Percentiles rank a stretch among this genome's conserved stretches.
Evolutionary conservation across 2,329 filamentous ascomycete genomes (phyloP).

Genomic region (Monascus ruber): DNA sequence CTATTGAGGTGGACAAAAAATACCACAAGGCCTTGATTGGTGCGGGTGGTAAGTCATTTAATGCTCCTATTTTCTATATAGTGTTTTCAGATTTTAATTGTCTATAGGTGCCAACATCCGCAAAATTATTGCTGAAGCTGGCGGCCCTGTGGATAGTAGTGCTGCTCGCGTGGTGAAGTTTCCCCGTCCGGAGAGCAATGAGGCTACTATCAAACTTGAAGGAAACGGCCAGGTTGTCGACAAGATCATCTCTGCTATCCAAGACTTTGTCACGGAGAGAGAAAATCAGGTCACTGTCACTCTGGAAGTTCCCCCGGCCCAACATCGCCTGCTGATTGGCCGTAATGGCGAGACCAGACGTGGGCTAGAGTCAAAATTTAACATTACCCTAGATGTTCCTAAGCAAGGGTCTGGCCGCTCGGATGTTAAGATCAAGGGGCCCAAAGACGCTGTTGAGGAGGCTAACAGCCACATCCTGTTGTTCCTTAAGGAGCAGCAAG

Average conservation of each 20-base stretch:
- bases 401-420: conserved; percentile 76
- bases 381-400: conserved; percentile 79
- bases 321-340: conserved; percentile 85
- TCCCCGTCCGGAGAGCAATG: conserved; percentile 74
- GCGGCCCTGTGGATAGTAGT: conserved; percentile 76
- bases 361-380: conserved; percentile 74
- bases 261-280: conserved; percentile 69
- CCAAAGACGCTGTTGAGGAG: conserved; percentile 65
- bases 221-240: conserved; percentile 75
- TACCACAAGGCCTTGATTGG: conserved; percentile 81
- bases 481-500: conserved; percentile 74
- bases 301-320: conserved; percentile 74
- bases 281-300: conserved; percentile 70
- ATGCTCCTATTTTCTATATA: background rate
- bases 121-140: conserved; percentile 74
- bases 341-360: conserved; percentile 81
- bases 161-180: conserved; percentile 89
- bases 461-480: conserved; percentile 72
- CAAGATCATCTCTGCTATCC: conserved; percentile 73
- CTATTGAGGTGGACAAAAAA: conserved; percentile 85
- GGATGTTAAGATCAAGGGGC: conserved; percentile 74
- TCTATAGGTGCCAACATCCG: conserved; percentile 67
- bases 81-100: conserved; percentile 26
- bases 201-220: conserved; percentile 76
- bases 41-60: conserved; percentile 56